A percentile compares a stretch with the other conserved stretches of the same genome.
Evolutionary conservation across 2,329 filamentous ascomycete species (phyloP).

Genomic region (Aspergillus thermomutatus): DNA sequence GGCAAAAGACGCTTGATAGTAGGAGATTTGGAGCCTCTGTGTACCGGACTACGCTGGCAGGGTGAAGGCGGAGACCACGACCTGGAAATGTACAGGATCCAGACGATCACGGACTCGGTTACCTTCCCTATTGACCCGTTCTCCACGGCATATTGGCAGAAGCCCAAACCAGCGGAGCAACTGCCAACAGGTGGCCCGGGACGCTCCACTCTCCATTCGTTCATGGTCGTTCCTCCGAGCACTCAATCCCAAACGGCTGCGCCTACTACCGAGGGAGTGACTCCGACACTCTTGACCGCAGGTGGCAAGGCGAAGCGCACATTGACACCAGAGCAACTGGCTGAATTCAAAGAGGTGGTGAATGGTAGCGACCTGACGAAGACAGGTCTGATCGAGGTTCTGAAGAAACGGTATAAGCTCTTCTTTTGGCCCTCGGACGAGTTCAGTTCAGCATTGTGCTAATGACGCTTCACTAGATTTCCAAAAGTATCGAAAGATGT

Average conservation of each 20-base stretch:
- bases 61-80: conserved; percentile 47
- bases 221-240: conserved; percentile 17
- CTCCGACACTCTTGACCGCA: conserved; percentile 9
- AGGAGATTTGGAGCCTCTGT: conserved; percentile 70
- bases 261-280: conserved; percentile 9
- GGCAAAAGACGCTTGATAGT: conserved; percentile 57
- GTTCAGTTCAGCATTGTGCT: neutral
- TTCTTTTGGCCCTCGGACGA: neutral
- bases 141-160: conserved; percentile 73
- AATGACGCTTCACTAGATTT: conserved; percentile 48
- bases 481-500: conserved; percentile 66
- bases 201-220: conserved; percentile 19
- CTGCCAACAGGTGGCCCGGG: conserved; percentile 13
- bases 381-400: conserved; percentile 67
- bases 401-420: conserved; percentile 61
- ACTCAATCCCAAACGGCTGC: conserved; percentile 5
- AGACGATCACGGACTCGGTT: conserved; percentile 61
- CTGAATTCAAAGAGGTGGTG: conserved; percentile 68
- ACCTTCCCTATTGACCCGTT: conserved; percentile 75
- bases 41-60: conserved; percentile 82
- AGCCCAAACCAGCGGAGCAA: conserved; percentile 25
- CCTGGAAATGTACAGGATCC: conserved; percentile 65
- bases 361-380: conserved; percentile 70
- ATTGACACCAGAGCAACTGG: conserved; percentile 59
- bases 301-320: conserved; percentile 34